Evolutionary conservation across 495 filamentous ascomycete species (phyloP), one percentile per base, ranked within the genome.

Genomic region (Hypoxylon subgilvum): DNA sequence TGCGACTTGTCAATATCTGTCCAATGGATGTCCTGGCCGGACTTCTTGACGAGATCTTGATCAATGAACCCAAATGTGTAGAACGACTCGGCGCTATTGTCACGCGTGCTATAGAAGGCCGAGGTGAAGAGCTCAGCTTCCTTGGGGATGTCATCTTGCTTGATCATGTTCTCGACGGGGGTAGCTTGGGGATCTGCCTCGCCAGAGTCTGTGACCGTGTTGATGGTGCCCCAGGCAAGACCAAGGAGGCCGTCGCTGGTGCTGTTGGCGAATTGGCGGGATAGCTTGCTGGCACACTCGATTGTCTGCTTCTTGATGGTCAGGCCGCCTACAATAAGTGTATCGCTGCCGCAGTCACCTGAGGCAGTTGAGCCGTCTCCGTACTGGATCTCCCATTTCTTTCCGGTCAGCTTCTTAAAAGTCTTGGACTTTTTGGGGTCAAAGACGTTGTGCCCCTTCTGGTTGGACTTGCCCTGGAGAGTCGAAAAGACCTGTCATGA

Each of bases 21-120:
- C 74, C 88, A 92, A 47, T 77, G 67, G 31, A 88, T 80, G 1
- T 83, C 79, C 47, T 80, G 63, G 22, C 77, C 82, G 0, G 80
- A 79, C 5, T 74, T 74, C 35, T 74, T 77, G 38, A 89, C 77
- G 0, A 84, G 79, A 4, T 80, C 82, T 54, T 88, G 66, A 64
- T 91, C 89, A 64, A 92, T 86, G 66, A 77, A 91, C 19, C 89
- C 89, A 61, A 92, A 91, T 0, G 88, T 91, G 73, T 89, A 91
- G 76, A 91, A 92, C 1, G 84, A 86, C 44, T 80, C 75, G 44
- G 80, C 74, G 49, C 79, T 75, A 22, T 73, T 61, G 69, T 88
- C 84, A 17, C 83, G 79, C 72, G 79, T 82, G 47, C 80, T 86
- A 53, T 86, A 86, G 34, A 92, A 80, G 46, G 88, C 85, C 16